phyloP scores from a whole-genome alignment of 495 filamentous ascomycete species.

The Podospora australis region DNA sequence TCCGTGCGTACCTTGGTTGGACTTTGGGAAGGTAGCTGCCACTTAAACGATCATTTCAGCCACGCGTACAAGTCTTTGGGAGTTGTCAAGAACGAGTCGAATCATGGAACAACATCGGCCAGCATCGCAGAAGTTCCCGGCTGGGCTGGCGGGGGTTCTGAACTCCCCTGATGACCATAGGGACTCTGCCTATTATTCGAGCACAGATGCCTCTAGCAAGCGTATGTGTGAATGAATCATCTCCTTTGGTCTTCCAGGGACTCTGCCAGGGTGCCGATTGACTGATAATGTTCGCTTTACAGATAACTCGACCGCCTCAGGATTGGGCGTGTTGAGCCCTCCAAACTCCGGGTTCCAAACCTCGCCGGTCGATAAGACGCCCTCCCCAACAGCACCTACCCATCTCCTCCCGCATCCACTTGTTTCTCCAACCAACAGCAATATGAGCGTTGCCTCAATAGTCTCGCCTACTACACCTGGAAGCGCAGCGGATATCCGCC shows the following conservation, averaged over 20 bases:
- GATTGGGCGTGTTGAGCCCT: slow-evolving; percentile 34
- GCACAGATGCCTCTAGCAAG: slow-evolving; percentile 50
- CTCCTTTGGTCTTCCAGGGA: background rate
- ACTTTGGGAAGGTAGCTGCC: no score
- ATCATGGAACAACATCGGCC: slow-evolving; percentile 34
- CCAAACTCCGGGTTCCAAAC: slow-evolving; percentile 33
- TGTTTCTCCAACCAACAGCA: slow-evolving; percentile 38
- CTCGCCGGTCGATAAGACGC: slow-evolving; percentile 45
- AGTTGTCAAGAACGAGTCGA: no score
- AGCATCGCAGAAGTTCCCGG: slow-evolving; percentile 42
- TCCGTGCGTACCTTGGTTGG: no score
- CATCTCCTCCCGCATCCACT: slow-evolving; percentile 39
- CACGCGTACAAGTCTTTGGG: no score
- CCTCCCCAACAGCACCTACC: slow-evolving; percentile 40
- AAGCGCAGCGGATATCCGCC: slow-evolving; percentile 26
- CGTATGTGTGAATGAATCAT: slow-evolving; percentile 36
- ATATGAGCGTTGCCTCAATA: slow-evolving; percentile 53
- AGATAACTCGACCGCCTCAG: slow-evolving; percentile 49
- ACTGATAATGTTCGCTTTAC: background rate
- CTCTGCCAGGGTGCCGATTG: no score
- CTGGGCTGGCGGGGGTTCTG: slow-evolving; percentile 41
- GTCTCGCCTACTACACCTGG: slow-evolving; percentile 46
- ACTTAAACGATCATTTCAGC: no score
- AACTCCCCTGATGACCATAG: slow-evolving; percentile 46
- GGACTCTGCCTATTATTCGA: slow-evolving; percentile 50